Evolutionary conservation across 306 rosid genomes (phyloP).

Genomic region (Arachis stenosperma): DNA sequence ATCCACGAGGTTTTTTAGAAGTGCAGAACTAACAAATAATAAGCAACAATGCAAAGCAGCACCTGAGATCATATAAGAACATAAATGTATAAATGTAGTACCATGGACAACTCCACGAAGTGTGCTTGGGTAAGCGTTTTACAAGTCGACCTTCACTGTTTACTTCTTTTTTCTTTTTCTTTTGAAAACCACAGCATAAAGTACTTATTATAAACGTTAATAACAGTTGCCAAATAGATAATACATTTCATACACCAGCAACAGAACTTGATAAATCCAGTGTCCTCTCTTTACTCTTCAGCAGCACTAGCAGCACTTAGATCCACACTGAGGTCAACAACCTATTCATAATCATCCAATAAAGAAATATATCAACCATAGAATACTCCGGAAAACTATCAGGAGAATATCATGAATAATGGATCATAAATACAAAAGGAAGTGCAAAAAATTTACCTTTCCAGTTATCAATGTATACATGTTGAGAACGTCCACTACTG

Average conservation of each 20-base stretch:
- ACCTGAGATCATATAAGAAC: conserved; percentile 8
- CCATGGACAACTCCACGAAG: conserved; percentile 6
- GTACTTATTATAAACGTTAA: conserved; percentile 43
- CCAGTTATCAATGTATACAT: conserved; percentile 95
- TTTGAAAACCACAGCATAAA: background rate
- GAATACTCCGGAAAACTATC: conserved; percentile 27
- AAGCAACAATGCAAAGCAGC: conserved; percentile 5
- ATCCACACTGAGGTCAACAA: conserved; percentile 89
- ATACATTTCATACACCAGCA: conserved; percentile 27
- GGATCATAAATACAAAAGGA: conserved; percentile 11
- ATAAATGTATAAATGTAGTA: conserved; percentile 30
- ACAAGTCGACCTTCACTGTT: conserved; percentile 3
- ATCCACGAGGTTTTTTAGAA: too few relatives aligned
- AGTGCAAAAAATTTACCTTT: conserved; percentile 57
- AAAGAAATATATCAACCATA: conserved; percentile 15
- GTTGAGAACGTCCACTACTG: conserved; percentile 87
- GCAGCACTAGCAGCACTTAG: conserved; percentile 97
- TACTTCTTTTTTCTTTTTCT: background rate
- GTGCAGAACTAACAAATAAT: background rate
- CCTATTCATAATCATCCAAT: conserved; percentile 53
- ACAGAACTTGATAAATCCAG: conserved; percentile 27
- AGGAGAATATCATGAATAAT: conserved; percentile 17
- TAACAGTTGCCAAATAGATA: conserved; percentile 31
- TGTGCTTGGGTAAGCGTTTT: conserved; percentile 23
- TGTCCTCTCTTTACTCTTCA: conserved; percentile 64